These are phyloP conservation scores for Rhodotorula glutinis DNA, from an alignment of 1,284 basidiomycete species.

Conservation along the genomic window DNA sequence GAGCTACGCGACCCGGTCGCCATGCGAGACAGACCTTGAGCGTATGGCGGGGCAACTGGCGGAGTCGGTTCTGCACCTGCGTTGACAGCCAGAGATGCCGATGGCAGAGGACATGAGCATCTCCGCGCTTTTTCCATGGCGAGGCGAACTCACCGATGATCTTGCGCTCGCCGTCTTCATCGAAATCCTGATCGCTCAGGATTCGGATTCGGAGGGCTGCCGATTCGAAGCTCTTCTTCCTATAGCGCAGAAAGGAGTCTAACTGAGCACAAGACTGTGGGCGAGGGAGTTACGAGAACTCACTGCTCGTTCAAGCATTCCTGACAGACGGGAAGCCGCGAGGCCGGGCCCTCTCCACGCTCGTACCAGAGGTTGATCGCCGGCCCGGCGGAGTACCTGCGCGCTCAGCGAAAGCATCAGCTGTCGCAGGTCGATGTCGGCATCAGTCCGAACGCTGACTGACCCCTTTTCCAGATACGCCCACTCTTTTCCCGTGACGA, in stretches of 20 bases:
- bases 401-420: neutral
- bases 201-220: constrained; percentile 18
- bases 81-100: too few relatives aligned
- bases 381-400: constrained; percentile 31
- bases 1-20: constrained; percentile 8
- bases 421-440: too few relatives aligned
- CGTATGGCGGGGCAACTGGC: neutral
- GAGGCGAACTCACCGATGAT: neutral
- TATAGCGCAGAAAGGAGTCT: neutral
- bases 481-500: constrained; percentile 65
- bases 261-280: too few relatives aligned
- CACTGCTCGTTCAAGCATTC: constrained; percentile 26
- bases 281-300: neutral
- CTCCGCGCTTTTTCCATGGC: neutral
- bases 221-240: constrained; percentile 23
- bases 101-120: neutral
- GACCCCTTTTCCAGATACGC: constrained; percentile 58
- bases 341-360: neutral
- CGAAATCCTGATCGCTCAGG: constrained; percentile 19
- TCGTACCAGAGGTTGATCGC: constrained; percentile 26
- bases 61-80: neutral
- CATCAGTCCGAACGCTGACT: neutral
- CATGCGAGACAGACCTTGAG: neutral
- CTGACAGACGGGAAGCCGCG: constrained; percentile 9
- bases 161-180: constrained; percentile 18